phyloP scores from a whole-genome alignment of 257 asterid genomes.

The Primulina tabacum region DNA sequence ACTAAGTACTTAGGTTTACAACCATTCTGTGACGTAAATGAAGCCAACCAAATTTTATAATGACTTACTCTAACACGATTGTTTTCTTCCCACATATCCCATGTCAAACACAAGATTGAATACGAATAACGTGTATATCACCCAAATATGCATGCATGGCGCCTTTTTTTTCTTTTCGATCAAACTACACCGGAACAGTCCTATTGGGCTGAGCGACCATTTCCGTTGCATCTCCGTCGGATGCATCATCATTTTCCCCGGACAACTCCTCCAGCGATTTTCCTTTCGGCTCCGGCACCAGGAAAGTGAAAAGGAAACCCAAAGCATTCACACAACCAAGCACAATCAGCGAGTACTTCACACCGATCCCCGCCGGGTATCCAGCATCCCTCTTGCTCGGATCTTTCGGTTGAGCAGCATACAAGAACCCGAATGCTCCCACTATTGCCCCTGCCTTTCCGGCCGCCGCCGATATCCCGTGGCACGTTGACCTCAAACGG shows the following conservation, averaged over 20 bases:
- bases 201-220: not conserved
- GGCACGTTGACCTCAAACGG: conserved; percentile 43
- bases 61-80: no score
- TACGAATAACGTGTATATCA: no score
- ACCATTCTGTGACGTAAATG: no score
- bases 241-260: conserved; percentile 27
- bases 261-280: conserved; percentile 49
- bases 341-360: conserved; percentile 37
- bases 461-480: conserved; percentile 41
- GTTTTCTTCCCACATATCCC: no score
- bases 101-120: no score
- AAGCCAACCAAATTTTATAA: no score
- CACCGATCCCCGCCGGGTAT: conserved; percentile 38
- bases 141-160: no score
- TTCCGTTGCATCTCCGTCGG: not conserved
- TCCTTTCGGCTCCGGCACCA: conserved; percentile 46
- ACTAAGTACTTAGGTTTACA: no score
- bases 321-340: conserved; percentile 34
- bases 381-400: conserved; percentile 29
- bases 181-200: not conserved
- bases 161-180: no score
- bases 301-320: conserved; percentile 39
- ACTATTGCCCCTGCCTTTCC: conserved; percentile 51
- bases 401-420: conserved; percentile 34
- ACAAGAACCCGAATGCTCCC: conserved; percentile 47